Evolutionary conservation across 2,329 filamentous ascomycete species (phyloP).

Genomic region (Colletotrichum siamense): DNA sequence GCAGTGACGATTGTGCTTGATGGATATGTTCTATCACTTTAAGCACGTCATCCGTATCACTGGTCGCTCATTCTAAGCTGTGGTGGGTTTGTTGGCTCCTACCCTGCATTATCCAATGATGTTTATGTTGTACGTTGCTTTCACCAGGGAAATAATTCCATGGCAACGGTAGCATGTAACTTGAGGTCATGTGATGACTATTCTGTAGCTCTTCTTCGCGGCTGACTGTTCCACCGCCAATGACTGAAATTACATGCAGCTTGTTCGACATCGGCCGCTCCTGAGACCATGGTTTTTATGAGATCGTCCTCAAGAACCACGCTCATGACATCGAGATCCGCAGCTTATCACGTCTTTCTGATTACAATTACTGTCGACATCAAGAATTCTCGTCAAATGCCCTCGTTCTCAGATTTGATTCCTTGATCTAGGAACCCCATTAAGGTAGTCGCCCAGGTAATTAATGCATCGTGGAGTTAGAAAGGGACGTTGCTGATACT

Average conservation of each 20-base stretch:
- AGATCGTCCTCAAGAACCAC: background rate
- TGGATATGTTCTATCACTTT: background rate
- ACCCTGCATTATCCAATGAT: background rate
- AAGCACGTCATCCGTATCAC: background rate
- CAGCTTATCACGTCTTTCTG: background rate
- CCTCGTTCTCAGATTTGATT: background rate
- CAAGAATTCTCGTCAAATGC: fast-evolving
- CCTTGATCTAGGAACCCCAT: background rate
- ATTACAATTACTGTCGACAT: background rate
- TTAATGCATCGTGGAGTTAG: background rate
- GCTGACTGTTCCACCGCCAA: background rate
- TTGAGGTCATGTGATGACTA: background rate
- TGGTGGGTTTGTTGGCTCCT: background rate
- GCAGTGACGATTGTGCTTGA: background rate
- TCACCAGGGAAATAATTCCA: background rate
- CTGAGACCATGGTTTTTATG: background rate
- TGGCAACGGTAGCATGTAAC: background rate
- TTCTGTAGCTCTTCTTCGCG: background rate
- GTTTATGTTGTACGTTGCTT: background rate
- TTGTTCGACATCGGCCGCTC: background rate
- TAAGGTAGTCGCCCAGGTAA: background rate
- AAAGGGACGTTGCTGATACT: background rate
- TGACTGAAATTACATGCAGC: background rate
- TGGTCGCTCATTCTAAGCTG: background rate
- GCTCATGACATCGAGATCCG: background rate